Conservation (phyloP, 1,284 basidiomycete species). For the Pterulicium gracile region DNA sequence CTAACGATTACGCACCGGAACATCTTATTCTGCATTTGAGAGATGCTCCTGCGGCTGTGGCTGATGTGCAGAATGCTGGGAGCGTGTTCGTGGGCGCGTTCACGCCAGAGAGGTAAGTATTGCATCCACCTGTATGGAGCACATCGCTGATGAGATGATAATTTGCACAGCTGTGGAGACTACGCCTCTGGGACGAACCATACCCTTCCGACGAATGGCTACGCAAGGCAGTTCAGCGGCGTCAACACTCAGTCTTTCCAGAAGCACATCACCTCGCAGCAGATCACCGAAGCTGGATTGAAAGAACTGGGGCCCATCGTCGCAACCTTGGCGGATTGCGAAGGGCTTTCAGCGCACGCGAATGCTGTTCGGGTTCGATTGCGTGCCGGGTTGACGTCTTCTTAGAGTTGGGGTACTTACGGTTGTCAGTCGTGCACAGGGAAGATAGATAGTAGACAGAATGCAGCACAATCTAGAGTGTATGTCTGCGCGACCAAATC, state of each 20-base stretch:
- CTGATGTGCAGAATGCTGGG: constrained; percentile 80
- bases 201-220: constrained; percentile 90
- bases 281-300: constrained; percentile 77
- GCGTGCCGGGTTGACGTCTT: too few relatives aligned
- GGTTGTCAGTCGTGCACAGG: too few relatives aligned
- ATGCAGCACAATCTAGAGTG: too few relatives aligned
- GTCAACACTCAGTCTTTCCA: constrained; percentile 98
- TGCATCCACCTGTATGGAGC: constrained; percentile 6
- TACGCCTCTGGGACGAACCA: constrained; percentile 99
- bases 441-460: too few relatives aligned
- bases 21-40: constrained; percentile 88
- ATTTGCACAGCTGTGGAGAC: constrained; percentile 74
- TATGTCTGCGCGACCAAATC: background rate
- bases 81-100: constrained; percentile 94
- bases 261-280: constrained; percentile 97
- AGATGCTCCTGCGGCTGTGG: constrained; percentile 57
- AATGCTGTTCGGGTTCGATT: constrained; percentile 69
- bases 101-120: constrained; percentile 81
- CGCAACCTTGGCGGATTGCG: constrained; percentile 85
- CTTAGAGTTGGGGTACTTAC: too few relatives aligned
- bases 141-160: constrained; percentile 2
- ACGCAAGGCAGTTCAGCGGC: constrained; percentile 95
- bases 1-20: constrained; percentile 96
- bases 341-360: constrained; percentile 92
- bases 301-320: constrained; percentile 81